Evolutionary conservation across 208 protist genomes (phyloP).

Genomic region (Leishmania lainsoni): DNA sequence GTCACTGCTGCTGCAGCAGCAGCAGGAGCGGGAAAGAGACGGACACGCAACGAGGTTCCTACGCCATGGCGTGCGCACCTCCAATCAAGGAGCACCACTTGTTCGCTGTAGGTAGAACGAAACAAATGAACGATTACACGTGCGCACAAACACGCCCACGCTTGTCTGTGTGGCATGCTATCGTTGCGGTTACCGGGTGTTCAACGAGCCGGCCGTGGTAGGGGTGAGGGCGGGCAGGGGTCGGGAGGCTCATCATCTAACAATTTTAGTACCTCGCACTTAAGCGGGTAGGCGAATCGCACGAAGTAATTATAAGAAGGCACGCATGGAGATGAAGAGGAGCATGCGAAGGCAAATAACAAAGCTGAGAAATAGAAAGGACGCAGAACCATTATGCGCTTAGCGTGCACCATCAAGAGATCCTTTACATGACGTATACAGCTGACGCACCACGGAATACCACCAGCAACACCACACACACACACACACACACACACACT

Average conservation of each 20-base stretch:
- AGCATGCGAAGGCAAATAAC: not conserved
- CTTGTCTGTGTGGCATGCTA: not conserved
- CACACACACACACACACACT: too few species aligned
- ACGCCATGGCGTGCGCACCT: too few species aligned
- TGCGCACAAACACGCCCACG: not conserved
- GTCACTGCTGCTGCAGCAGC: too few species aligned
- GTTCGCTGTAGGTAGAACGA: not conserved
- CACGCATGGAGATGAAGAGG: not conserved
- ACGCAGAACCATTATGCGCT: not conserved
- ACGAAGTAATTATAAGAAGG: too few species aligned
- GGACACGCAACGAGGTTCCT: not conserved
- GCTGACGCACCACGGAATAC: not conserved
- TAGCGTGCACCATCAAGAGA: not conserved
- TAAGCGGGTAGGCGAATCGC: too few species aligned
- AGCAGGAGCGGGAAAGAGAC: not conserved
- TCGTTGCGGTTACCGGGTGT: not conserved
- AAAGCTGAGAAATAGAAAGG: not conserved
- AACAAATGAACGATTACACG: not conserved
- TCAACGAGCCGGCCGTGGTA: not conserved
- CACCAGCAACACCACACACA: too few species aligned
- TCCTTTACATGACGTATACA: not conserved
- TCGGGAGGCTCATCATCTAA: not conserved
- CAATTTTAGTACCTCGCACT: not conserved
- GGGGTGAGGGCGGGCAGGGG: too few species aligned
- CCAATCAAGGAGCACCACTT: not conserved